Evolutionary conservation across 2,329 filamentous ascomycete genomes (phyloP).

Genomic region (Colletotrichum spaethianum): DNA sequence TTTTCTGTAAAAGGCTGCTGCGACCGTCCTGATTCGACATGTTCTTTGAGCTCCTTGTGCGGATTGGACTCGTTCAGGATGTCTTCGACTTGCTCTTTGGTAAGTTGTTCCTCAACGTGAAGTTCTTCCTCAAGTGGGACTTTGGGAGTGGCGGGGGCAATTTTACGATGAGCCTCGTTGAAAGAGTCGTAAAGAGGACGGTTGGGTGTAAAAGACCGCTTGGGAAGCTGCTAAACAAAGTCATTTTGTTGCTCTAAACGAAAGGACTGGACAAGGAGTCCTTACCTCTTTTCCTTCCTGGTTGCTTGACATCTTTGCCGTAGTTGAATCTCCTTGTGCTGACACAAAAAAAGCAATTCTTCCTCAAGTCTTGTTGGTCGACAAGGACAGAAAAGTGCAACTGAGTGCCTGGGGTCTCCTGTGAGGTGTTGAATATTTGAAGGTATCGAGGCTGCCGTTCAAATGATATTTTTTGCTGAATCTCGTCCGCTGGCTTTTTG

Average conservation of each 20-base stretch:
- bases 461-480: not conserved
- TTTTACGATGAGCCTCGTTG: conserved; percentile 37
- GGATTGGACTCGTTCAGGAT: conserved; percentile 16
- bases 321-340: not conserved
- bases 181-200: conserved; percentile 37
- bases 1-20: not conserved
- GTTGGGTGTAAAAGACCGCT: conserved; percentile 39
- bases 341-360: not conserved
- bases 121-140: conserved; percentile 16
- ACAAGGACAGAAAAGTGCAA: not conserved
- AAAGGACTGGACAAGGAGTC: not conserved
- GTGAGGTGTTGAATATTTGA: not conserved
- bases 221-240: conserved; percentile 11
- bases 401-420: not conserved
- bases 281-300: conserved; percentile 12
- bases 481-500: rapidly evolving
- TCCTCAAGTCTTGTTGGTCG: not conserved
- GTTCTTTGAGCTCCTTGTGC: not conserved
- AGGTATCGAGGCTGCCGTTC: not conserved
- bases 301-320: conserved; percentile 8
- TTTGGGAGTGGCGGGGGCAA: conserved; percentile 27
- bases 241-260: not conserved
- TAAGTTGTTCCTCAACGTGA: not conserved
- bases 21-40: not conserved
- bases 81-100: conserved; percentile 30